Conservation (phyloP, 352 stramenopile species). For the Phytophthora pistaciae region DNA sequence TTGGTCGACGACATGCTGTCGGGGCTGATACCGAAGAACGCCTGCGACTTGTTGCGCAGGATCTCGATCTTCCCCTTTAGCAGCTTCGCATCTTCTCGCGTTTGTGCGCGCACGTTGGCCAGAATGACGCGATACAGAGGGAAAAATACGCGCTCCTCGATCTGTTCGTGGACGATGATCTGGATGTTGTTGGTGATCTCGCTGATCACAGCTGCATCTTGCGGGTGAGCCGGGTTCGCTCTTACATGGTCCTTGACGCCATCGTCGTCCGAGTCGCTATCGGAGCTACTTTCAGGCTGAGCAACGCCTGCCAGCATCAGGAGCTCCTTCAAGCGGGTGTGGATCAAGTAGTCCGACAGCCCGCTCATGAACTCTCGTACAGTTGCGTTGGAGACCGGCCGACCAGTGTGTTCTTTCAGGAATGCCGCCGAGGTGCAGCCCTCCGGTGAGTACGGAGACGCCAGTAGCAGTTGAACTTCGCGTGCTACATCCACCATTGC, state of each 20-base stretch:
- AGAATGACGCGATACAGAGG: conserved; percentile 77
- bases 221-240: not conserved
- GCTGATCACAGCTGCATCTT: conserved; percentile 39
- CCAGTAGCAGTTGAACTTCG: conserved; percentile 84
- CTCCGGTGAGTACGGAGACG: conserved; percentile 87
- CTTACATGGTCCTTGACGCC: conserved; percentile 22
- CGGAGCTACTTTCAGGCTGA: conserved; percentile 28
- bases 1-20: conserved; percentile 66
- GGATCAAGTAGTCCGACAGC: conserved; percentile 82
- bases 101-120: conserved; percentile 68
- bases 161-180: conserved; percentile 81
- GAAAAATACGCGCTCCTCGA: conserved; percentile 88
- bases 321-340: conserved; percentile 85
- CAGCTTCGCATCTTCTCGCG: conserved; percentile 72
- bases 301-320: conserved; percentile 63
- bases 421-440: conserved; percentile 79
- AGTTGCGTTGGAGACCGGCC: conserved; percentile 54
- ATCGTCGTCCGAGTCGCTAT: conserved; percentile 47
- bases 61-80: conserved; percentile 87
- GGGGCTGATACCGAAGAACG: conserved; percentile 86
- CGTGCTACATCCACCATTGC: conserved; percentile 74
- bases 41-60: conserved; percentile 77
- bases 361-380: conserved; percentile 84
- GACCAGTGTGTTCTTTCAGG: conserved; percentile 70
- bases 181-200: conserved; percentile 77